Conservation (phyloP, 2,329 filamentous ascomycete genomes). For the Phialocephala sp. region DNA sequence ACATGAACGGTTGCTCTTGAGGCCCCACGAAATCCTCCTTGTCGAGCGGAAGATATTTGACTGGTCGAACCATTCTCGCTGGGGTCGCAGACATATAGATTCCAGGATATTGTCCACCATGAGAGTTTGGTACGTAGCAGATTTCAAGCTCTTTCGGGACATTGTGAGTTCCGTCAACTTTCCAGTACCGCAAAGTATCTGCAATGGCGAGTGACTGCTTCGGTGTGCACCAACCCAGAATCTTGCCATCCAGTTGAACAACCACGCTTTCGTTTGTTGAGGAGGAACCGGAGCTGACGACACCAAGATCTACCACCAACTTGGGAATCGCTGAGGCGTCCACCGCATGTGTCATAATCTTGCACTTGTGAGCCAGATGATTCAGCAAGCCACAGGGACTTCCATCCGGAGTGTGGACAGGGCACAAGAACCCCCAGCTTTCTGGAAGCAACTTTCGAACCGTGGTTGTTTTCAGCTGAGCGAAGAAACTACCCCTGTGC, state of each 20-base stretch:
- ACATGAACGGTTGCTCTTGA: constrained; percentile 98
- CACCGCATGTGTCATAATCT: constrained; percentile 76
- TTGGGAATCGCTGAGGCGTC: constrained; percentile 78
- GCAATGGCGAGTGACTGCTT: constrained; percentile 81
- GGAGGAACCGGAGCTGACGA: constrained; percentile 76
- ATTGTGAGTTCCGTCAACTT: constrained; percentile 83
- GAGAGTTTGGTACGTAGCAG: constrained; percentile 86
- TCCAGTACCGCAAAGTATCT: constrained; percentile 92
- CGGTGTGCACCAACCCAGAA: constrained; percentile 89
- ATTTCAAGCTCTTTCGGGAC: constrained; percentile 88
- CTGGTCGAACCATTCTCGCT: constrained; percentile 86
- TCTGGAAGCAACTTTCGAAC: constrained; percentile 95
- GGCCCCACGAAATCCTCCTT: constrained; percentile 89
- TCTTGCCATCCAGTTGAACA: constrained; percentile 87
- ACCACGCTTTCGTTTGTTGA: constrained; percentile 83
- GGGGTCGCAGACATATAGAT: constrained; percentile 90
- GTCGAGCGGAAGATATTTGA: constrained; percentile 88
- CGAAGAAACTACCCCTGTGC: constrained; percentile 98
- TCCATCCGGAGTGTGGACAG: constrained; percentile 97
- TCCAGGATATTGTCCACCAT: constrained; percentile 93
- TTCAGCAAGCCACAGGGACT: constrained; percentile 93
- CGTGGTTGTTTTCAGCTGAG: constrained; percentile 94
- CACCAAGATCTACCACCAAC: constrained; percentile 79
- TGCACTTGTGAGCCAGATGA: constrained; percentile 94
- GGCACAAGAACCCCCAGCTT: constrained; percentile 97